A percentile compares a stretch with the other conserved stretches of the same genome.
Evolutionary conservation across 1,284 basidiomycete genomes (phyloP).

Genomic region (Rhodotorula sp.): DNA sequence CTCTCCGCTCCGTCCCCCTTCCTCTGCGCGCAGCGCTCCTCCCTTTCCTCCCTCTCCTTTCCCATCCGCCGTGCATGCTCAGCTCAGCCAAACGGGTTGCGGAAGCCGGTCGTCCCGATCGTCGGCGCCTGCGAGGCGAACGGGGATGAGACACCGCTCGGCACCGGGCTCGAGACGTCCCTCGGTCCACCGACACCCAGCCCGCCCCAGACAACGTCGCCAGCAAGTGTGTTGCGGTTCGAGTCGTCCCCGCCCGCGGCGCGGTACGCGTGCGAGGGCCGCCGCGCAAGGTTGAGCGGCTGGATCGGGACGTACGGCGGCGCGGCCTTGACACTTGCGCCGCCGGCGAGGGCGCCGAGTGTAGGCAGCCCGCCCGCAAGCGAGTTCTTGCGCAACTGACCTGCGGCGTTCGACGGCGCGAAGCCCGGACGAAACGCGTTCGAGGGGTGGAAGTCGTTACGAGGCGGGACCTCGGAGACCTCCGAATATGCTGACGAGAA

Average conservation of each 20-base stretch:
- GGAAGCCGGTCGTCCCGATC: constrained; percentile 26
- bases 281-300: constrained; percentile 7
- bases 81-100: constrained; percentile 28
- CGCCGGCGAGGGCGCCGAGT: background rate
- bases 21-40: background rate
- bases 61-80: too few species aligned
- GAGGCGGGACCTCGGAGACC: constrained; percentile 4
- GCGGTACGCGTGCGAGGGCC: constrained; percentile 7
- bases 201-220: constrained; percentile 14
- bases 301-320: background rate
- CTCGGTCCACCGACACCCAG: constrained; percentile 4
- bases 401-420: background rate
- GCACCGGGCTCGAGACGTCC: background rate
- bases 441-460: constrained; percentile 4
- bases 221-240: background rate
- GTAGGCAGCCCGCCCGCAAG: background rate
- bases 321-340: background rate
- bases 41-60: too few species aligned
- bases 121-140: background rate
- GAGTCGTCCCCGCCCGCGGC: background rate
- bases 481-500: constrained; percentile 19
- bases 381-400: constrained; percentile 16
- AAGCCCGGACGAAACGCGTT: constrained; percentile 4
- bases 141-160: background rate
- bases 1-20: background rate